A percentile compares a stretch with the other conserved stretches of the same genome.
Evolutionary conservation across 1,139 yeast species (phyloP).

Genomic region (Meyerozyma elateridarum): DNA sequence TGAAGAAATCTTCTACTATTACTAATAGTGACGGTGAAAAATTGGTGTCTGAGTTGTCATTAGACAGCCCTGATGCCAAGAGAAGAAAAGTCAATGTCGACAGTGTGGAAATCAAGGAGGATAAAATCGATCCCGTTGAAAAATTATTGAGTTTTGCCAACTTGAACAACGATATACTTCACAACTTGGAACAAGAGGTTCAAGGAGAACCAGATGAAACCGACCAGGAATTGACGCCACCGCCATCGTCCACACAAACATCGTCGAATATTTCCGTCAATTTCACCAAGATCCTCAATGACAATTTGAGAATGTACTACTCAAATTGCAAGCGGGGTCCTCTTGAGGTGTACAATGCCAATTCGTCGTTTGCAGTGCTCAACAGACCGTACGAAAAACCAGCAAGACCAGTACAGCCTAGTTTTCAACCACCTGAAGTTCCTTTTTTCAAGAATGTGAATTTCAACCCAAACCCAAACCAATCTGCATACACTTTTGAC

Average conservation of each 20-base stretch:
- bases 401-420: slow-evolving; percentile 6
- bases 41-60: too few relatives aligned
- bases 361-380: slow-evolving; percentile 33
- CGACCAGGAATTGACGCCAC: too few relatives aligned
- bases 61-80: slow-evolving; percentile 10
- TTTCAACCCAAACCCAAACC: slow-evolving; percentile 24
- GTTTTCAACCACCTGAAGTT: slow-evolving; percentile 14
- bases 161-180: slow-evolving; percentile 26
- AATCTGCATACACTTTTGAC: slow-evolving; percentile 31
- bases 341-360: slow-evolving; percentile 26
- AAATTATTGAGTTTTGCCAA: slow-evolving; percentile 37
- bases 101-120: slow-evolving; percentile 19
- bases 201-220: slow-evolving; percentile 7
- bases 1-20: neutral
- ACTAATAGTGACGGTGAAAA: neutral
- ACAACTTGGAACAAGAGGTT: slow-evolving; percentile 18
- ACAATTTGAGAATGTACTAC: slow-evolving; percentile 34
- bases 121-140: slow-evolving; percentile 43
- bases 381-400: slow-evolving; percentile 15
- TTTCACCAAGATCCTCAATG: slow-evolving; percentile 38
- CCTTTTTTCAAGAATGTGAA: slow-evolving; percentile 42
- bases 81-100: slow-evolving; percentile 14
- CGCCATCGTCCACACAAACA: slow-evolving; percentile 5
- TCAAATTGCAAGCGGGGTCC: slow-evolving; percentile 22
- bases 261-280: slow-evolving; percentile 22